Evolutionary conservation across 305 asterid genomes (phyloP).

Genomic region (Fraxinus paxiana): DNA sequence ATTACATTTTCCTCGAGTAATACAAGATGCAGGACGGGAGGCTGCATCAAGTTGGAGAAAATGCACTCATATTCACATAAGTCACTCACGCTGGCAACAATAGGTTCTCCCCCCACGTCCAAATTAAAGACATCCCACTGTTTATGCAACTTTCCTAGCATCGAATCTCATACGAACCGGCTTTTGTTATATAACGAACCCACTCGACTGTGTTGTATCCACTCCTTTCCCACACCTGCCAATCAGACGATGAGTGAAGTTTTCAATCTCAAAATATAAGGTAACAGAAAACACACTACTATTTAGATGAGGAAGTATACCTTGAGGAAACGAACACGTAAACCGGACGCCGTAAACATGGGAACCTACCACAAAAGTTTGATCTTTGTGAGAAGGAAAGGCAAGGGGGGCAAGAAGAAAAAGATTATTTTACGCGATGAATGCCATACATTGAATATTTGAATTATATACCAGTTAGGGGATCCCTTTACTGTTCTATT

Average conservation of each 20-base stretch:
- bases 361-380: constrained; percentile 64
- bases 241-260: constrained; percentile 14
- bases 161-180: constrained; percentile 97
- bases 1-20: constrained; percentile 3
- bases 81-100: not conserved
- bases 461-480: not conserved
- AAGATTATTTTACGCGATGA: not conserved
- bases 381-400: constrained; percentile 24
- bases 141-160: constrained; percentile 42
- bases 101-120: not conserved
- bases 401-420: not conserved
- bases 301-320: constrained; percentile 34
- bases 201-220: constrained; percentile 99
- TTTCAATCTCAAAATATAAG: not conserved
- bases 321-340: constrained; percentile 97
- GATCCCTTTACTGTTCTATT: not conserved
- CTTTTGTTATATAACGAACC: constrained; percentile 99
- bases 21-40: not conserved
- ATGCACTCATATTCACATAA: not conserved
- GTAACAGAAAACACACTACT: not conserved
- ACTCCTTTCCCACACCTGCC: constrained; percentile 99
- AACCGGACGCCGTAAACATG: constrained; percentile 96
- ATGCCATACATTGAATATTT: not conserved
- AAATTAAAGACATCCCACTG: constrained; percentile 1
- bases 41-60: constrained; percentile 1